Evolutionary conservation across 495 filamentous ascomycete species (phyloP).

Genomic region (Neurospora sp.): DNA sequence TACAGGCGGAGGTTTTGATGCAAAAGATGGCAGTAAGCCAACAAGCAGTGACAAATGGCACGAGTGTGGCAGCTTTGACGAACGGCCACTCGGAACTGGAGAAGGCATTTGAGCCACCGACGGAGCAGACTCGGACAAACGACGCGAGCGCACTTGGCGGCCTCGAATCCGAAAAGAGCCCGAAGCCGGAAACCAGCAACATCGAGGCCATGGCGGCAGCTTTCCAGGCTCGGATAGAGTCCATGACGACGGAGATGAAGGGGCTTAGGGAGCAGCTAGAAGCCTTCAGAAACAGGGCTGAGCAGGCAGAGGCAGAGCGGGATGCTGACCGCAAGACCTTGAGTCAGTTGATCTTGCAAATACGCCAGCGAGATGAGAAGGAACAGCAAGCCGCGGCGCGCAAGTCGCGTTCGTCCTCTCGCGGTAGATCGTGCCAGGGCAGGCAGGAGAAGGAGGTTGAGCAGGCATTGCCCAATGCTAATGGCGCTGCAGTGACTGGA

Average conservation of each 20-base stretch:
- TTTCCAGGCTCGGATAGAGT: slow-evolving; percentile 65
- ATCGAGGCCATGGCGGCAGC: slow-evolving; percentile 32
- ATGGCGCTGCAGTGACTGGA: slow-evolving; percentile 9
- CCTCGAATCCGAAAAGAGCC: slow-evolving; percentile 13
- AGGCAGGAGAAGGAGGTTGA: slow-evolving; percentile 1
- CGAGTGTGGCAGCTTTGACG: slow-evolving; percentile 14
- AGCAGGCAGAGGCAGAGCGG: slow-evolving; percentile 68
- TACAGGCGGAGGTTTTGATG: slow-evolving; percentile 72
- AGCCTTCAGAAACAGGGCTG: slow-evolving; percentile 61
- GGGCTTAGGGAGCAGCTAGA: slow-evolving; percentile 74
- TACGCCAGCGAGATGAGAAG: slow-evolving; percentile 56
- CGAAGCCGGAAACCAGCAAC: slow-evolving; percentile 32
- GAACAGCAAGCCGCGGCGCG: slow-evolving; percentile 20
- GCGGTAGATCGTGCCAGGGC: slow-evolving; percentile 3
- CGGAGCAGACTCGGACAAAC: slow-evolving; percentile 18
- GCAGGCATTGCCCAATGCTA: neutral
- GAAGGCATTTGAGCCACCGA: slow-evolving; percentile 29
- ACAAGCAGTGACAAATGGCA: slow-evolving; percentile 26
- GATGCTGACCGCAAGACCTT: slow-evolving; percentile 58
- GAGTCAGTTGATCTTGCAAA: slow-evolving; percentile 78
- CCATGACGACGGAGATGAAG: slow-evolving; percentile 73
- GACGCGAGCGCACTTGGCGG: slow-evolving; percentile 6
- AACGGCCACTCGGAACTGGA: slow-evolving; percentile 25
- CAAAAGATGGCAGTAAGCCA: slow-evolving; percentile 52
- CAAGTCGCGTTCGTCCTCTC: slow-evolving; percentile 13